Evolutionary conservation across 768 basidiomycete genomes (phyloP), one percentile per base, ranked within the genome.

Genomic region (Megacollybia marginata): DNA sequence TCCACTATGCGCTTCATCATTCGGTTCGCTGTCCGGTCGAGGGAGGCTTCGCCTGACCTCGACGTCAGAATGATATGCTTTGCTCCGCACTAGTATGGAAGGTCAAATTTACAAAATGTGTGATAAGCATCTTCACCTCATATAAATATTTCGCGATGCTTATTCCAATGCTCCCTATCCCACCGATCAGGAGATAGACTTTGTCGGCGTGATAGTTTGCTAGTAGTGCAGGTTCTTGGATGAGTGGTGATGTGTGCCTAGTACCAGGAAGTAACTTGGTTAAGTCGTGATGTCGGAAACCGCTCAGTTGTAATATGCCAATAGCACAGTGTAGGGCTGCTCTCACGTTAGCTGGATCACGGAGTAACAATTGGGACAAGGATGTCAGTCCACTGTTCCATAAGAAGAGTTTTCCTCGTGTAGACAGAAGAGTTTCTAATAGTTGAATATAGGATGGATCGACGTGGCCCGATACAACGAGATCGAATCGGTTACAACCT

Each of bases 21-120:
- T 13, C 38, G 38, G 38, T 15, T 13, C 15, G 18, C 38, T 40
- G 13, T 40, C 38, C 18, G 23, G 6, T 28, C 23, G 23, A 28
- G 13, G 3, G 38, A 40, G 38, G 13, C 38, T 15, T 15, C 18
- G 38, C 71, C 70, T 8, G 60, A 57, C 9, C 70, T 65, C 13
- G 70, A 72, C 1, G 71, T 69, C 9, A 72, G 53, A 28, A 65
- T 54, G 23, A 72, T 63, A 46, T 61, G 55, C 7, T 62, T 58
- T 32, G 69, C 71, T 19, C 71, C 71, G 31, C 62, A 57, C 69
- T 40, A 28, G 6, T 6, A 28, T 28, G 6, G 23, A 28, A n/a
- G n/a, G 23, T 28, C 23, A 28, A 28, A 28, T 28, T 28, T 6
- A 28, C 23, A 28, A 28, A 28, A 6, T 28, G 23, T 28, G 23